Conservation (phyloP, 495 filamentous ascomycete genomes). For the Annulohypoxylon bovei region DNA sequence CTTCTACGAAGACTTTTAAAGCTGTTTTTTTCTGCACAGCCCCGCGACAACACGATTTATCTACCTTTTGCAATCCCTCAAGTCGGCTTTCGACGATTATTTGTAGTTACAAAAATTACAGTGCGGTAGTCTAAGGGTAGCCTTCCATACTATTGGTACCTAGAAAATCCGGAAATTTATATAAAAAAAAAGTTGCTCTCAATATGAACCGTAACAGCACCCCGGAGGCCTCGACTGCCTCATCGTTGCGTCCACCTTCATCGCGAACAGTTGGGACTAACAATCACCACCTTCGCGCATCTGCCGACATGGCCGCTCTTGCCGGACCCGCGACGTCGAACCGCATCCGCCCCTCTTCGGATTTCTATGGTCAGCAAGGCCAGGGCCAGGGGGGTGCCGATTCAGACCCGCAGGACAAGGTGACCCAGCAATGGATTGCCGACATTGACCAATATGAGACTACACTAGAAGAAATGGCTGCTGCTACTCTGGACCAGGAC, state of each 20-base stretch:
- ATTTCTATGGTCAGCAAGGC: conserved; percentile 85
- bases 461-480: conserved; percentile 98
- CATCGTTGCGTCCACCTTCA: conserved; percentile 88
- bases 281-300: conserved; percentile 85
- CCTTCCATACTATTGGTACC: conserved; percentile 18
- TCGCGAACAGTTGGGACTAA: conserved; percentile 80
- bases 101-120: conserved; percentile 11
- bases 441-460: conserved; percentile 99
- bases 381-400: conserved; percentile 70
- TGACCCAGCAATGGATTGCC: conserved; percentile 97
- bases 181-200: conserved; percentile 34
- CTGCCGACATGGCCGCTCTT: conserved; percentile 94
- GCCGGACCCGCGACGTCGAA: conserved; percentile 76
- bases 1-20: conserved; percentile 43
- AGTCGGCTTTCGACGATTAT: not conserved
- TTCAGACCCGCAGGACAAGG: conserved; percentile 85
- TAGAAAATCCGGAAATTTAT: conserved; percentile 17
- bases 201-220: conserved; percentile 96
- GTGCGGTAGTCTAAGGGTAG: not conserved
- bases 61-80: not conserved
- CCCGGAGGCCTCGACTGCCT: conserved; percentile 83
- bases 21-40: conserved; percentile 51
- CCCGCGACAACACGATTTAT: conserved; percentile 23
- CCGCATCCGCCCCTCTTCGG: conserved; percentile 92
- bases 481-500: conserved; percentile 96